Conservation (phyloP, 2,329 filamentous ascomycete genomes). For the Neofusicoccum sp. region DNA sequence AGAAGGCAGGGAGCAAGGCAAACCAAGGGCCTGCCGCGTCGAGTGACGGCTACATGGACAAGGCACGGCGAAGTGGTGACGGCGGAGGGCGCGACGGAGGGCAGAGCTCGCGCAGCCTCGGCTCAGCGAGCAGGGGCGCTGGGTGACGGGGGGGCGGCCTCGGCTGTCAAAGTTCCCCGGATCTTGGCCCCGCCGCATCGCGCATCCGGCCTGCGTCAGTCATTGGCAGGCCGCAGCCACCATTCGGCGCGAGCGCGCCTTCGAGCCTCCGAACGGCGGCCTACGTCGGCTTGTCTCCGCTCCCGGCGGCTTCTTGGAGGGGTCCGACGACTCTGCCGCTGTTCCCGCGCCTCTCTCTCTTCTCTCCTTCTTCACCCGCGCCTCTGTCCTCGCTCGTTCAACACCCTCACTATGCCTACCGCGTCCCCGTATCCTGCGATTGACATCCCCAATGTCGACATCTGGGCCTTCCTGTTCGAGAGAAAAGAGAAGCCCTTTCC, state of each 20-base stretch:
- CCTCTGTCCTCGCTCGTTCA: not conserved
- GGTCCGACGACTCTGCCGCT: not conserved
- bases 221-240: slow-evolving; percentile 1
- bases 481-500: slow-evolving; percentile 65
- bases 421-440: slow-evolving; percentile 66
- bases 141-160: not conserved
- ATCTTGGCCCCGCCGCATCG: slow-evolving; percentile 5
- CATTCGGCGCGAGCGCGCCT: not conserved
- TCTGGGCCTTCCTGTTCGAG: slow-evolving; percentile 81
- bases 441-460: slow-evolving; percentile 71
- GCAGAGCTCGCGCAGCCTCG: slow-evolving; percentile 11
- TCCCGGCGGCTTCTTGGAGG: not conserved
- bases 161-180: slow-evolving; percentile 15
- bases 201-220: not conserved
- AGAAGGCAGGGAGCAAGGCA: not conserved
- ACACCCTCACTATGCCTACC: slow-evolving; percentile 63
- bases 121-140: not conserved
- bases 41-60: not conserved
- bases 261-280: not conserved
- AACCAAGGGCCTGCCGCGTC: not conserved
- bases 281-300: not conserved
- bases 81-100: not conserved
- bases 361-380: not conserved
- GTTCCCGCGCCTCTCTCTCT: not conserved
- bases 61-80: not conserved